Evolutionary conservation across 441 rosid genomes (phyloP), one percentile per base, ranked within the genome.

Genomic region (Raphanus hybrid): DNA sequence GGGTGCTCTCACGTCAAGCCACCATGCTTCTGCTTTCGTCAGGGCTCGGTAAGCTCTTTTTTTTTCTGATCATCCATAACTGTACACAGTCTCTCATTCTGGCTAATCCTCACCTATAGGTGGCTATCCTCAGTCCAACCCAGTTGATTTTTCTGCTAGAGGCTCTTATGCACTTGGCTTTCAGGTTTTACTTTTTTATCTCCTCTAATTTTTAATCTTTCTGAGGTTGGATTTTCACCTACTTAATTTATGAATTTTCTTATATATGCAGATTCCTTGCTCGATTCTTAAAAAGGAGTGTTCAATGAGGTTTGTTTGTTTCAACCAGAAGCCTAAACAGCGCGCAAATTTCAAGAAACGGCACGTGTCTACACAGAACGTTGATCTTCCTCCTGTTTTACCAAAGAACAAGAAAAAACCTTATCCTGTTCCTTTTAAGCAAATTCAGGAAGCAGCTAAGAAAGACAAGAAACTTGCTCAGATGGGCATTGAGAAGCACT

Each of bases 391-490:
- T 18, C 88, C 85, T 20, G 27, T 86, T 67, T 82, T 91, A 43
- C 94, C 96, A 20, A 89, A 86, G 89, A 88, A 82, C 41, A 86
- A 90, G 92, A 94, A 94, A 87, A 94, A 94, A 73, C 98, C 97
- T 27, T 94, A 75, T 79, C 93, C 96, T 43, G 58, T 94, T 70
- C 96, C 97, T 55, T 57, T 91, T 54, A 87, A 81, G 83, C 82
- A 87, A 83, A 92, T 94, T 71, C 85, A 82, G 71, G 86, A 81
- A 77, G 88, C 81, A 32, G 92, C 88, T 12, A 87, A 85, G 84
- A 83, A 73, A 71, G 88, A 90, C 43, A 94, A 82, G 83, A 91
- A 86, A 78, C 96, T 92, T 75, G 98, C 93, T 3, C 86, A 88
- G 76, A 83, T 71, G 94, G 97, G 97, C 8, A 83, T 92, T 41